Evolutionary conservation across 176 grass and related monocot species (phyloP), one percentile per base, ranked within the genome.

Genomic region (Canna indica): DNA sequence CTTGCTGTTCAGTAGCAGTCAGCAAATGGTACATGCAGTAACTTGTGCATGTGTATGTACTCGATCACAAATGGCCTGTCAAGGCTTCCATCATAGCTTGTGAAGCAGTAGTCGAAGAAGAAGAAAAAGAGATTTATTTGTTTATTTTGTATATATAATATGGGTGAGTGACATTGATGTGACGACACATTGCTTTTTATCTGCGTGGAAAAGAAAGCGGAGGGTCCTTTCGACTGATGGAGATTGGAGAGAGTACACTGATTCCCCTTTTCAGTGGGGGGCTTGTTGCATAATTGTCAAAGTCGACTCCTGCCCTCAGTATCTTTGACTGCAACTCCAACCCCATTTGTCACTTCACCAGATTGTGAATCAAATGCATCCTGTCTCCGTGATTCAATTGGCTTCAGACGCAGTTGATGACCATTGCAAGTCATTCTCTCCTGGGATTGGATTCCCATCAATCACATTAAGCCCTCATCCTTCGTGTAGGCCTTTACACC

Each of bases 341-440:
- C 34, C 63, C 63, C 32, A 66, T 8, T 36, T n/a, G 63, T 66
- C 63, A 66, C 33, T 38, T 66, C 63, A 66, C 63, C 8, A 38
- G 35, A 66, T 38, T 36, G 22, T 60, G 27, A 60, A 60, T 14
- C 0, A n/a, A 54, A n/a, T 46, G 9, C 44, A 14, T 46, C 44
- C 44, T 46, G 44, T 46, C 44, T 46, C 44, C 15, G 1, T 14
- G 9, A 14, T 14, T 54, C 22, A 18, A 44, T 11, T 0, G 41
- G 9, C 41, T 8, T 3, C 47, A 20, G 50, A n/a, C n/a, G 50
- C 50, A 54, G 36, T n/a, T n/a, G n/a, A n/a, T n/a, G n/a, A n/a
- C n/a, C n/a, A n/a, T n/a, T 4, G 41, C 41, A 44, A 54, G 50
- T 54, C 50, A 54, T 54, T 54, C 22, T 54, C 1, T n/a, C 22